Evolutionary conservation across 2,329 filamentous ascomycete species (phyloP).

Genomic region (Calonectria fujianensis): DNA sequence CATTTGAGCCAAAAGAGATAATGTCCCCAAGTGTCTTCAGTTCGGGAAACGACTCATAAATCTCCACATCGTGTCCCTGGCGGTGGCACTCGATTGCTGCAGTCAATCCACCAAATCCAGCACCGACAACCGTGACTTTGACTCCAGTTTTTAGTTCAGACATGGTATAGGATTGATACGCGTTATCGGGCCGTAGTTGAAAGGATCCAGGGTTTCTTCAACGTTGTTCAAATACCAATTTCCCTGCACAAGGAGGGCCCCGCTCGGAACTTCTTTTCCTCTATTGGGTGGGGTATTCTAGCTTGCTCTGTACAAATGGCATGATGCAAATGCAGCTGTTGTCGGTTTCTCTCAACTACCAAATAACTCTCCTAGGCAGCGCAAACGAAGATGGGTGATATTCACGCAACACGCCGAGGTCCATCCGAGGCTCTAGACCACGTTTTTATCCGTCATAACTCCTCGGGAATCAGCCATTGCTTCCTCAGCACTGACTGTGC

Average conservation of each 20-base stretch:
- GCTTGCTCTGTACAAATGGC: neutral
- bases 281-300: neutral
- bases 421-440: neutral
- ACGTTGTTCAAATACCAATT: neutral
- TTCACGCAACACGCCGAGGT: neutral
- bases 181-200: neutral
- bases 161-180: slow-evolving; percentile 31
- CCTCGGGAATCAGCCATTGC: neutral
- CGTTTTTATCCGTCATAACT: neutral
- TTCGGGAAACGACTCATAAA: slow-evolving; percentile 75
- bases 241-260: no score
- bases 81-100: slow-evolving; percentile 78
- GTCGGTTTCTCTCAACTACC: neutral
- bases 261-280: slow-evolving; percentile 11
- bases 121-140: slow-evolving; percentile 41
- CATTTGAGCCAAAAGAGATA: slow-evolving; percentile 76
- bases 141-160: slow-evolving; percentile 38
- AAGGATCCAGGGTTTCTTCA: neutral
- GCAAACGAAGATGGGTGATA: neutral
- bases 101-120: slow-evolving; percentile 77
- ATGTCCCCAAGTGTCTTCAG: slow-evolving; percentile 78
- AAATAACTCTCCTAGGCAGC: neutral
- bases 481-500: slow-evolving; percentile 28
- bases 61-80: slow-evolving; percentile 75
- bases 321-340: no score